phyloP scores from a whole-genome alignment of 768 basidiomycete genomes.

The Gautieria morchelliformis region DNA sequence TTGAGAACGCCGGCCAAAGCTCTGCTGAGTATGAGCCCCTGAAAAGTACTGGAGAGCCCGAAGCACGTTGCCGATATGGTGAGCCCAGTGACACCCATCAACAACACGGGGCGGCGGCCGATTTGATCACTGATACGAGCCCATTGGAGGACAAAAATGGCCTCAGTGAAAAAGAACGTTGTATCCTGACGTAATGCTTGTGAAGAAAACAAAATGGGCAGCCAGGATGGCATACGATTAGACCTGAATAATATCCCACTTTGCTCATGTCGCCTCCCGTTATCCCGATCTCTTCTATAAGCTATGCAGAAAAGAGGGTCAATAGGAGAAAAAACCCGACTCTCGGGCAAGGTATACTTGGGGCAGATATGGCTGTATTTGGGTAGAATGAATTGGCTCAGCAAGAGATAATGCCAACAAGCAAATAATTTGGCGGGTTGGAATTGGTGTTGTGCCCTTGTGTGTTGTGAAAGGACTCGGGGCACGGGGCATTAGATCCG shows the following conservation, averaged over 20 bases:
- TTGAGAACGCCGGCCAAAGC: slow-evolving; percentile 13
- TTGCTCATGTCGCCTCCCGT: slow-evolving; percentile 16
- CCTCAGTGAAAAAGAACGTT: slow-evolving; percentile 17
- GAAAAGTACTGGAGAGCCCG: slow-evolving; percentile 12
- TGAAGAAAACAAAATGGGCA: not conserved
- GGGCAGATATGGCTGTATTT: slow-evolving; percentile 3
- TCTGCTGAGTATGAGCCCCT: slow-evolving; percentile 5
- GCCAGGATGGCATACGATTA: slow-evolving; percentile 11
- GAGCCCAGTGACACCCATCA: slow-evolving; percentile 11
- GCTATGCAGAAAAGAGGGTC: not conserved
- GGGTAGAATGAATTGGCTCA: not conserved
- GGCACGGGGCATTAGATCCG: not conserved
- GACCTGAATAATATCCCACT: slow-evolving; percentile 16
- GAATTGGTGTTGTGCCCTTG: not conserved
- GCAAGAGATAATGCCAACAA: not conserved
- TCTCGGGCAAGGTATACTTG: not conserved
- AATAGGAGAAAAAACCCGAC: not conserved
- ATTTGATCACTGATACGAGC: slow-evolving; percentile 27
- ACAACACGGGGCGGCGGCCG: slow-evolving; percentile 14
- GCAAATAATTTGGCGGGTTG: not conserved
- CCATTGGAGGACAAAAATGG: slow-evolving; percentile 33
- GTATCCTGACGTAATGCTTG: slow-evolving; percentile 14
- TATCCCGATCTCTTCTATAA: slow-evolving; percentile 12
- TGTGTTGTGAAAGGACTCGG: not conserved
- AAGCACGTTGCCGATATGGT: slow-evolving; percentile 11